phyloP scores from a whole-genome alignment of 2,329 filamentous ascomycete genomes.

The Sphaerulina musiva region DNA sequence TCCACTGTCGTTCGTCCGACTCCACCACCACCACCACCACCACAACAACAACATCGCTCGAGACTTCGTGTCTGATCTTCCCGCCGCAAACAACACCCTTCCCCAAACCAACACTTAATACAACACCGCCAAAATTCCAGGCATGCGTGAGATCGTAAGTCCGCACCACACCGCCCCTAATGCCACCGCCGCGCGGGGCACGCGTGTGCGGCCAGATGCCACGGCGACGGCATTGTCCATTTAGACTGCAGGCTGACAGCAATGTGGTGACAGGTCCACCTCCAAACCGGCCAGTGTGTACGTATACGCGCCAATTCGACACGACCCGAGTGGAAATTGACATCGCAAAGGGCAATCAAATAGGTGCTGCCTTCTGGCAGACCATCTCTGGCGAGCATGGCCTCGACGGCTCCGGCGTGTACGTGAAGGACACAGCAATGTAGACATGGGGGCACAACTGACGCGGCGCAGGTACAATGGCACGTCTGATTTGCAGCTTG shows the following conservation, averaged over 20 bases:
- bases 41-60: slow-evolving; percentile 14
- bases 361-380: slow-evolving; percentile 97
- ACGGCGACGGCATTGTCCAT: slow-evolving; percentile 33
- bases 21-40: slow-evolving; percentile 3
- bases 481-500: slow-evolving; percentile 95
- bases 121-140: slow-evolving; percentile 34
- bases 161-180: slow-evolving; percentile 20
- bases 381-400: slow-evolving; percentile 68
- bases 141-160: slow-evolving; percentile 66
- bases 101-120: slow-evolving; percentile 23
- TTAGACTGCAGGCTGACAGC: slow-evolving; percentile 51
- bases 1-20: background rate
- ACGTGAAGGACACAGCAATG: slow-evolving; percentile 43
- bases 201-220: slow-evolving; percentile 30
- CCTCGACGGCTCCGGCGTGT: slow-evolving; percentile 95
- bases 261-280: slow-evolving; percentile 71
- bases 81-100: background rate
- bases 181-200: slow-evolving; percentile 37
- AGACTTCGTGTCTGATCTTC: background rate
- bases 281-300: slow-evolving; percentile 99
- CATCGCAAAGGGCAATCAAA: slow-evolving; percentile 85
- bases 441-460: slow-evolving; percentile 19
- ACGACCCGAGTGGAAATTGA: slow-evolving; percentile 17
- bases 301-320: slow-evolving; percentile 40
- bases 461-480: slow-evolving; percentile 72